Evolutionary conservation across 2,329 filamentous ascomycete genomes (phyloP).

Genomic region (Arthrobotrys sinensis): DNA sequence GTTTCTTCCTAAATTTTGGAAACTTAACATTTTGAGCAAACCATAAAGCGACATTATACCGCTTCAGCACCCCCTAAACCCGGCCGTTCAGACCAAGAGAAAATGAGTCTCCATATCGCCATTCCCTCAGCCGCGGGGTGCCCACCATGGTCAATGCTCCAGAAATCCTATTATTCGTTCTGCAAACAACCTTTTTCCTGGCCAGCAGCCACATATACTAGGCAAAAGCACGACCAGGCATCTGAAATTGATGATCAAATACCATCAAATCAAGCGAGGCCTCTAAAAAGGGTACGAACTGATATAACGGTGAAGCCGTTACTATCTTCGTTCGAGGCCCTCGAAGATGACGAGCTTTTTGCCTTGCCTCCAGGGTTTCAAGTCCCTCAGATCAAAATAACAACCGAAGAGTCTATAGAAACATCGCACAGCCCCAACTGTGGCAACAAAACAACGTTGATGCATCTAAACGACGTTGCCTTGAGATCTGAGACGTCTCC

Average conservation of each 20-base stretch:
- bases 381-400: conserved; percentile 12
- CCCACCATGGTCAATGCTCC: conserved; percentile 1
- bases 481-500: conserved; percentile 1
- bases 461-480: neutral
- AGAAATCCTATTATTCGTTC: neutral
- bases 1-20: neutral
- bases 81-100: conserved; percentile 5
- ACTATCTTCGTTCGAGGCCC: neutral
- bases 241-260: neutral
- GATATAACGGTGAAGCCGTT: neutral
- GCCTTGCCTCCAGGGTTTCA: conserved; percentile 25
- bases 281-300: conserved; percentile 39
- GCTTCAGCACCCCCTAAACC: neutral
- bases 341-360: conserved; percentile 35
- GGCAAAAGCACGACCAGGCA: neutral
- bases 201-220: neutral
- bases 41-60: neutral
- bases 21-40: neutral
- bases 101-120: neutral
- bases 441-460: neutral
- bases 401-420: conserved; percentile 5
- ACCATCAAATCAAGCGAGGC: neutral
- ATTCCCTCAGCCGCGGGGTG: neutral
- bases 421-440: neutral
- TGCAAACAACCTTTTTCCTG: conserved; percentile 12